These are phyloP conservation scores for Epicoccum sorghinum DNA, from an alignment of 2,329 filamentous ascomycete genomes.

Conservation along the genomic window DNA sequence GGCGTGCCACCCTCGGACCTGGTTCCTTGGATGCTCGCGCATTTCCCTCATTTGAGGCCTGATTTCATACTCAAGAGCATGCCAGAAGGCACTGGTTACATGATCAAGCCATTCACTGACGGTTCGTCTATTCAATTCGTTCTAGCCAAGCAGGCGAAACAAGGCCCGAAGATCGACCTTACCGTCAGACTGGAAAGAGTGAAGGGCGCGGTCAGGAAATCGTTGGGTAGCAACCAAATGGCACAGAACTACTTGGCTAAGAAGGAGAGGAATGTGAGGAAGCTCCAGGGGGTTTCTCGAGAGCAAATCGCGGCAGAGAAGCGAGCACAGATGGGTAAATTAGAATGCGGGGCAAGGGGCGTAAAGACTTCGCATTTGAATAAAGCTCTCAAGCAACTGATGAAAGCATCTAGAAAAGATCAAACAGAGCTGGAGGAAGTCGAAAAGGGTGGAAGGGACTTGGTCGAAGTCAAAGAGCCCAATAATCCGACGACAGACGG, in stretches of 20 bases:
- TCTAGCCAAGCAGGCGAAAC: constrained; percentile 5
- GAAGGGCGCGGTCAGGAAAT: constrained; percentile 16
- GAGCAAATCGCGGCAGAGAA: neutral
- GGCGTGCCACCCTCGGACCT: too few relatives aligned
- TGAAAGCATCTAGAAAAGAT: too few relatives aligned
- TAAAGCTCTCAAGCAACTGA: too few relatives aligned
- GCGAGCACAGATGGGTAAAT: neutral
- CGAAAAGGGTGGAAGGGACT: too few relatives aligned
- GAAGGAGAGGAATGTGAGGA: neutral
- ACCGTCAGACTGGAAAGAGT: constrained; percentile 22
- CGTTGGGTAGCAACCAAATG: neutral
- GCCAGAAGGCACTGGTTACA: constrained; percentile 28
- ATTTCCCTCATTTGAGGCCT: constrained; percentile 39
- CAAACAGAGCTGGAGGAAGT: too few relatives aligned
- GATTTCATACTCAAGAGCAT: constrained; percentile 41
- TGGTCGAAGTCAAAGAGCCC: too few relatives aligned
- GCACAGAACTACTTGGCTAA: neutral
- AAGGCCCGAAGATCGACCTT: neutral
- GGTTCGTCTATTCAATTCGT: constrained; percentile 35
- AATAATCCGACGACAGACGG: too few relatives aligned
- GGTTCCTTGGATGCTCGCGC: constrained; percentile 25
- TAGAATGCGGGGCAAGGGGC: too few relatives aligned
- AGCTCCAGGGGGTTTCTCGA: neutral
- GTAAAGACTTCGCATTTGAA: too few relatives aligned
- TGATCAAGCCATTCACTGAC: constrained; percentile 31